These are phyloP conservation scores for Orbilia ellipsospora DNA, from an alignment of 2,329 filamentous ascomycete species.

Conservation along the genomic window DNA sequence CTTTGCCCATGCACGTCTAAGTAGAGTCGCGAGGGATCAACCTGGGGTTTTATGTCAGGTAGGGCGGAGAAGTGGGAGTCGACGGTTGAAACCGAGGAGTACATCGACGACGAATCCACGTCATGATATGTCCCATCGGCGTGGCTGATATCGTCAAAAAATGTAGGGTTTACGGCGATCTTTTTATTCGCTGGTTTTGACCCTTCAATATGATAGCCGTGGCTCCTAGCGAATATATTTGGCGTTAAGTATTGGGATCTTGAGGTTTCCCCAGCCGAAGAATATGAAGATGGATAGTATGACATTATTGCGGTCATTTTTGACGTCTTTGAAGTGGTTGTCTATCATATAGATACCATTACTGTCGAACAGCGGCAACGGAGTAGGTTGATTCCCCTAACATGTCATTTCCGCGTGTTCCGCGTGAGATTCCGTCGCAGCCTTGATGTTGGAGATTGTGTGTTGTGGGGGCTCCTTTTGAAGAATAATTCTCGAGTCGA, in stretches of 20 bases:
- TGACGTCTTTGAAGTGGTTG: not conserved
- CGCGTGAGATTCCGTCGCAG: no score
- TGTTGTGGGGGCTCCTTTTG: no score
- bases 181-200: constrained; percentile 26
- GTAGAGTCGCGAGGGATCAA: constrained; percentile 48
- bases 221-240: constrained; percentile 24
- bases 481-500: no score
- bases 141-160: constrained; percentile 41
- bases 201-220: constrained; percentile 13
- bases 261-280: constrained; percentile 28
- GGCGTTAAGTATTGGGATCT: constrained; percentile 33
- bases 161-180: constrained; percentile 47
- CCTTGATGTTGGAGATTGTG: no score
- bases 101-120: constrained; percentile 32
- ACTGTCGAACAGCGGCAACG: not conserved
- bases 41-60: constrained; percentile 39
- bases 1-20: constrained; percentile 38
- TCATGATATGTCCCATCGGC: constrained; percentile 37
- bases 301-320: constrained; percentile 51
- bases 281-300: constrained; percentile 42
- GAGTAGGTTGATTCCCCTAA: not conserved
- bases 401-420: not conserved
- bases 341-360: not conserved
- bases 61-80: constrained; percentile 49
- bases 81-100: constrained; percentile 42